Evolutionary conservation across 495 filamentous ascomycete genomes (phyloP), one percentile per base, ranked within the genome.

Genomic region (Recurvomyces mirabilis): DNA sequence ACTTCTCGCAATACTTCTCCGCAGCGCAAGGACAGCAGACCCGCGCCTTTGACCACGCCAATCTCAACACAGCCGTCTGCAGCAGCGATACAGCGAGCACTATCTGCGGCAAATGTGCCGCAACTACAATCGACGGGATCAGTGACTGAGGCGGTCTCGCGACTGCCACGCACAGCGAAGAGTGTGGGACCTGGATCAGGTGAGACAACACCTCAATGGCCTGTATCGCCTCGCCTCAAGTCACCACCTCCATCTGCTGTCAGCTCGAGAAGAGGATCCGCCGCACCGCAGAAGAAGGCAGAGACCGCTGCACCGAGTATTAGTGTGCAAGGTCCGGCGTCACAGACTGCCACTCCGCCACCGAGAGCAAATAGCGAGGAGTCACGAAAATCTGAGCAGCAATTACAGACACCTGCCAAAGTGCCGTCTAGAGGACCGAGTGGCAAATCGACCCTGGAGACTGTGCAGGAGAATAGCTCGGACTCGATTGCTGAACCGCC

Each of bases 391-490:
- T 74, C 33, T 71, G 70, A 51, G 68, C 72, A 21, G 74, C 81
- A 24, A 72, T 73, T 38, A 26, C 50, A 43, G 30, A 12, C 29
- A 1, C 30, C 41, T 13, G 19, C 39, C 13, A 55, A 56, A 34
- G 34, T 40, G 25, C 13, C 32, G 34, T 73, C 68, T 38, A 78
- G 87, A 57, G 78, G 74, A 19, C 67, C 66, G 34, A 81, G 76
- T 55, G 80, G 78, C 40, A 74, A 71, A 48, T 77, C 83, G 14
- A 76, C 75, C 31, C 67, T 98, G 40, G 91, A 93, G 62, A 98
- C 91, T 0, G 91, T 98, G 22, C 81, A 94, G 59, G 91, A 98
- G 66, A 78, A 78, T 36, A 93, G 85, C 62, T 73, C 84, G 18
- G 51, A 54, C 20, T 30, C 47, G 19, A 26, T 50, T 12, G 28